phyloP scores from a whole-genome alignment of 169 alveolate genomes.

The Neospora caninum region DNA sequence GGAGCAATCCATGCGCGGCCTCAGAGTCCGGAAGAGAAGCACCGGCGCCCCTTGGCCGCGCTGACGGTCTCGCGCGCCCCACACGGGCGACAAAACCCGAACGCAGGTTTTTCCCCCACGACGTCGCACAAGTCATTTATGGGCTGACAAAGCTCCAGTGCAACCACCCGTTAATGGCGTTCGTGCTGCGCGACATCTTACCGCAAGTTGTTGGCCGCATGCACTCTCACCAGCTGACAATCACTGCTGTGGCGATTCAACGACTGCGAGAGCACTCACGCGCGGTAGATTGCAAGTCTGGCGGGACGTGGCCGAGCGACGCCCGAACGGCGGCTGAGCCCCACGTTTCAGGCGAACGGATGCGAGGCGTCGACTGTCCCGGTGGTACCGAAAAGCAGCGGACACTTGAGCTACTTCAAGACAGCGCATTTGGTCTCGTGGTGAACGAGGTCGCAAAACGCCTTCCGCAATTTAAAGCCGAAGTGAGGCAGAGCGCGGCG shows the following conservation, averaged over 20 bases:
- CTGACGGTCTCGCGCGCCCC: background rate
- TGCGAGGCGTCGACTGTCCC: background rate
- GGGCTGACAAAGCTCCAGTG: conserved; percentile 21
- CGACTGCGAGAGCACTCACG: background rate
- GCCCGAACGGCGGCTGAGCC: too few species aligned
- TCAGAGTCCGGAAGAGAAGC: background rate
- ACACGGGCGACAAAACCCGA: background rate
- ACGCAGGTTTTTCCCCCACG: conserved; percentile 16
- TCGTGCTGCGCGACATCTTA: background rate
- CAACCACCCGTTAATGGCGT: background rate
- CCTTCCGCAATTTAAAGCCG: conserved; percentile 36
- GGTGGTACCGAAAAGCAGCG: background rate
- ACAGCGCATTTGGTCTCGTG: background rate
- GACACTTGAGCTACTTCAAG: background rate
- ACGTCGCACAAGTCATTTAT: background rate
- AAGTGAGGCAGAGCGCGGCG: background rate
- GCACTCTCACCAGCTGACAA: conserved; percentile 31
- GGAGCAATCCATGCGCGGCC: background rate
- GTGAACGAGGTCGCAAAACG: background rate
- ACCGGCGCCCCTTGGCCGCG: background rate
- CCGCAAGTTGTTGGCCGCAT: conserved; percentile 7
- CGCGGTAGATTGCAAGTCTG: background rate
- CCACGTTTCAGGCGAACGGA: too few species aligned
- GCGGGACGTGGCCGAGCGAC: too few species aligned
- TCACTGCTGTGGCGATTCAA: conserved; percentile 11